Conservation (phyloP, 192 early-diverging fungal genomes). For the Backusella westeae region DNA sequence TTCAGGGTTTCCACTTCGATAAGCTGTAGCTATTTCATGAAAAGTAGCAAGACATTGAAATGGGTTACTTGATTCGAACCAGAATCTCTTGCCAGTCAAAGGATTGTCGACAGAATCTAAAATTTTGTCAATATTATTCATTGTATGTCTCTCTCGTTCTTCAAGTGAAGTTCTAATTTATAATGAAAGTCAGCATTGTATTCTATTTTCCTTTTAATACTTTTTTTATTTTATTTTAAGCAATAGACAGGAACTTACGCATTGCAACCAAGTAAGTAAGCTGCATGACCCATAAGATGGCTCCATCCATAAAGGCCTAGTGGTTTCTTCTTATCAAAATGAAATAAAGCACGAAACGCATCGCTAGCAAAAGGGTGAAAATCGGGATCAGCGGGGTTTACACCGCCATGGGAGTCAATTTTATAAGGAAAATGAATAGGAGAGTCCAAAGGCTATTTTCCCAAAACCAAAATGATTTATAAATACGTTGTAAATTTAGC, state of each 20-base stretch:
- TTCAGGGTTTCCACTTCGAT: slow-evolving; percentile 68
- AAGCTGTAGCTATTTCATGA: slow-evolving; percentile 77
- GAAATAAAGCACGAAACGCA: slow-evolving; percentile 85
- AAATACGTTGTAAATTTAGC: too few relatives aligned
- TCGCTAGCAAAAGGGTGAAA: slow-evolving; percentile 96
- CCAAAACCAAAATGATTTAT: too few relatives aligned
- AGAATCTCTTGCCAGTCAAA: slow-evolving; percentile 74
- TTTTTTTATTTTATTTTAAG: too few relatives aligned
- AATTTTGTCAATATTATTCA: slow-evolving; percentile 73
- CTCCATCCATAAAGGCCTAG: slow-evolving; percentile 76
- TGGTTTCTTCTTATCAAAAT: slow-evolving; percentile 76
- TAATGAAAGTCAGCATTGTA: too few relatives aligned
- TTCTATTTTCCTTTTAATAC: not conserved
- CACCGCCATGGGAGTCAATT: slow-evolving; percentile 93
- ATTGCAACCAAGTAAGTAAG: slow-evolving; percentile 88
- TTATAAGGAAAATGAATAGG: slow-evolving; percentile 96
- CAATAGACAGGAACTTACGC: slow-evolving; percentile 43
- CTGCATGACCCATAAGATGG: slow-evolving; percentile 95
- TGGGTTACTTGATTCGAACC: slow-evolving; percentile 84
- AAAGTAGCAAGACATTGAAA: slow-evolving; percentile 94
- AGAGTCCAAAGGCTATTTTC: slow-evolving; percentile 70
- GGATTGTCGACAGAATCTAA: slow-evolving; percentile 84
- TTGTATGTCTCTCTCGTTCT: slow-evolving; percentile 73
- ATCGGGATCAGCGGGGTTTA: slow-evolving; percentile 90
- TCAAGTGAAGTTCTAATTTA: slow-evolving; percentile 62